Conservation (phyloP, 805 yeast genomes). For the Myxozyma mucilagina region DNA sequence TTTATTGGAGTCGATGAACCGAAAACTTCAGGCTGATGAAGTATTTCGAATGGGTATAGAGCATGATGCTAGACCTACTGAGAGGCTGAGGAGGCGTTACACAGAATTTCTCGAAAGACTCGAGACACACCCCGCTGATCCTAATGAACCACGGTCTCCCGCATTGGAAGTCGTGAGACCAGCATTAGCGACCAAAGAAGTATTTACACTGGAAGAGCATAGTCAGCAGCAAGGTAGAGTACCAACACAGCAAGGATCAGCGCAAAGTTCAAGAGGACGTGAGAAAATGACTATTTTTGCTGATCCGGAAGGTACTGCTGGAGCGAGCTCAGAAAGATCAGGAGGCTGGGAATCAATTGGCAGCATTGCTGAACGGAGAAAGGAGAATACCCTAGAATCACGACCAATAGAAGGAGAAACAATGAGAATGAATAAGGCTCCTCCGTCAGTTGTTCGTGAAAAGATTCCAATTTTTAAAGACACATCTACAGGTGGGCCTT, state of each 20-base stretch:
- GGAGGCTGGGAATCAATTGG: conserved; percentile 52
- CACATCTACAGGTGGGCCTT: not conserved
- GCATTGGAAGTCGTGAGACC: conserved; percentile 40
- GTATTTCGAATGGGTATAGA: conserved; percentile 61
- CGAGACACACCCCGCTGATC: conserved; percentile 34
- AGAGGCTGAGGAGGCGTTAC: conserved; percentile 48
- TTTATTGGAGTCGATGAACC: conserved; percentile 54
- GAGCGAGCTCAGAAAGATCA: conserved; percentile 14
- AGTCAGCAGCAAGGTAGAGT: conserved; percentile 1
- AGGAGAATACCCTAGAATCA: conserved; percentile 62
- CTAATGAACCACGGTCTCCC: conserved; percentile 43
- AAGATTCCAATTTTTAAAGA: conserved; percentile 32
- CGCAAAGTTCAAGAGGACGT: conserved; percentile 5
- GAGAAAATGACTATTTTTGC: conserved; percentile 46
- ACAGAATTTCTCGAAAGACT: conserved; percentile 49
- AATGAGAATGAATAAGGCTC: conserved; percentile 32
- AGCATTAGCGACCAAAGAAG: conserved; percentile 44
- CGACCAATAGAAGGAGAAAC: conserved; percentile 65
- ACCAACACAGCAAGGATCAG: not conserved
- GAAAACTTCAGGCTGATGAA: conserved; percentile 55
- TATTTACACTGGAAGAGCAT: conserved; percentile 18
- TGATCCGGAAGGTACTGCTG: conserved; percentile 39
- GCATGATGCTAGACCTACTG: conserved; percentile 64
- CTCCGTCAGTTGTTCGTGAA: conserved; percentile 11
- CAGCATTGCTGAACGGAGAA: conserved; percentile 50